Evolutionary conservation across 2,329 filamentous ascomycete genomes (phyloP).

Genomic region (Alternaria gaisen): DNA sequence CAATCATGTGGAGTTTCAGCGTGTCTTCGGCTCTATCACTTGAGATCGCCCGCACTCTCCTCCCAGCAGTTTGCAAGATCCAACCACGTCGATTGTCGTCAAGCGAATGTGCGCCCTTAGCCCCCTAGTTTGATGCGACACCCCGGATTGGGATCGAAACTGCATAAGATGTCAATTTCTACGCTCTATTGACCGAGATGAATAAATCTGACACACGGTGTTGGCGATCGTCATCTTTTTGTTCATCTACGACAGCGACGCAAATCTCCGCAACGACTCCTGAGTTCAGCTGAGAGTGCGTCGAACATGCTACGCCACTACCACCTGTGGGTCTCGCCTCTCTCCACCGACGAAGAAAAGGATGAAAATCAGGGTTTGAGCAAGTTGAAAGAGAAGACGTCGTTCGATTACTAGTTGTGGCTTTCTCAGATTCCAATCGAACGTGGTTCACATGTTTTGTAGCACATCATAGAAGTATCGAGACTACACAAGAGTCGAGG

Average conservation of each 20-base stretch:
- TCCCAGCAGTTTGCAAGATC: not conserved
- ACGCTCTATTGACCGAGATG: constrained; percentile 5
- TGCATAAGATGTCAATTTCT: constrained; percentile 10
- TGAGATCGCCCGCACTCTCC: not conserved
- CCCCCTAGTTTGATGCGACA: not conserved
- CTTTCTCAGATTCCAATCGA: not conserved
- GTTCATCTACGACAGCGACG: not conserved
- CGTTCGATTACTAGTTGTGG: not conserved
- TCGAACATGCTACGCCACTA: constrained; percentile 1
- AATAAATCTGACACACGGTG: not conserved
- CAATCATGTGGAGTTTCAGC: not conserved
- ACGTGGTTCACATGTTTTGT: not conserved
- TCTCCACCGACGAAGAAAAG: not conserved
- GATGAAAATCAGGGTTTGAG: not conserved
- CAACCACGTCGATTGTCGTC: not conserved
- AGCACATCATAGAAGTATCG: not conserved
- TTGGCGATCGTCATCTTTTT: constrained; percentile 8
- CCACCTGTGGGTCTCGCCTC: constrained; percentile 1
- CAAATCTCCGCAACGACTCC: not conserved
- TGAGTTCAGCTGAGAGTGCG: not conserved
- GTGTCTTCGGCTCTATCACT: not conserved
- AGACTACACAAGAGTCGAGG: not conserved
- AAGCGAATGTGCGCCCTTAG: not conserved
- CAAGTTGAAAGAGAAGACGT: too few relatives aligned
- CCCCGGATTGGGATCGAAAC: constrained; percentile 1